phyloP scores from a whole-genome alignment of 305 asterid species.

The Stenogyne calaminthoides region DNA sequence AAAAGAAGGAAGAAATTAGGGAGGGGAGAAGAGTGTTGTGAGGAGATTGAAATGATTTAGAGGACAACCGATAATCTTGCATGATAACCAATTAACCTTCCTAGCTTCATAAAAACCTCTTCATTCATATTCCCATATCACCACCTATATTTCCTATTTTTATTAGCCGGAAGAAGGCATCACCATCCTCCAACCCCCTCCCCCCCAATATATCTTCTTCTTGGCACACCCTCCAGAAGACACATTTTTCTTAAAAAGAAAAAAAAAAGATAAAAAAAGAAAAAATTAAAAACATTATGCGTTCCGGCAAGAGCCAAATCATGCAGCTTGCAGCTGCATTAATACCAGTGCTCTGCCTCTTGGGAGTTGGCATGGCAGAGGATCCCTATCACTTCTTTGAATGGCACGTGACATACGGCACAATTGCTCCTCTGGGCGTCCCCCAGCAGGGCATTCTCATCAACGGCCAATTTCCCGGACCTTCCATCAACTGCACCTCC shows the following conservation, averaged over 20 bases:
- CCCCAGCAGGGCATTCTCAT: constrained; percentile 79
- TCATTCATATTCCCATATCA: not conserved
- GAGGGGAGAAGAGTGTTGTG: not conserved
- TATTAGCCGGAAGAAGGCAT: constrained; percentile 36
- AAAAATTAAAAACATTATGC: constrained; percentile 6
- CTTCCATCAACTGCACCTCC: constrained; percentile 68
- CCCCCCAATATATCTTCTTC: constrained; percentile 24
- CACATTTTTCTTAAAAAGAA: not conserved
- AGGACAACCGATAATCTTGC: constrained; percentile 1
- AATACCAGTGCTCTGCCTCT: constrained; percentile 15
- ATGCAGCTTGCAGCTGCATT: constrained; percentile 15
- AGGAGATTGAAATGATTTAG: not conserved
- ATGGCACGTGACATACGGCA: constrained; percentile 58
- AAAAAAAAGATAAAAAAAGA: not conserved
- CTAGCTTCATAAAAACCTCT: not conserved
- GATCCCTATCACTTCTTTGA: constrained; percentile 51
- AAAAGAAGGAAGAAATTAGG: not conserved
- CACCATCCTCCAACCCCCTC: not conserved
- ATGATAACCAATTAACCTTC: not conserved
- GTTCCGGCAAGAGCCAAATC: constrained; percentile 21
- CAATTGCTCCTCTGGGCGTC: constrained; percentile 62
- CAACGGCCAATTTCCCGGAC: constrained; percentile 79
- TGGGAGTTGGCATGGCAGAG: constrained; percentile 40
- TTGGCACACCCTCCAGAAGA: constrained; percentile 1
- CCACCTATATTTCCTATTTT: not conserved